These are phyloP conservation scores for Colletotrichum siamense DNA, from an alignment of 2,329 filamentous ascomycete genomes.

Conservation along the genomic window DNA sequence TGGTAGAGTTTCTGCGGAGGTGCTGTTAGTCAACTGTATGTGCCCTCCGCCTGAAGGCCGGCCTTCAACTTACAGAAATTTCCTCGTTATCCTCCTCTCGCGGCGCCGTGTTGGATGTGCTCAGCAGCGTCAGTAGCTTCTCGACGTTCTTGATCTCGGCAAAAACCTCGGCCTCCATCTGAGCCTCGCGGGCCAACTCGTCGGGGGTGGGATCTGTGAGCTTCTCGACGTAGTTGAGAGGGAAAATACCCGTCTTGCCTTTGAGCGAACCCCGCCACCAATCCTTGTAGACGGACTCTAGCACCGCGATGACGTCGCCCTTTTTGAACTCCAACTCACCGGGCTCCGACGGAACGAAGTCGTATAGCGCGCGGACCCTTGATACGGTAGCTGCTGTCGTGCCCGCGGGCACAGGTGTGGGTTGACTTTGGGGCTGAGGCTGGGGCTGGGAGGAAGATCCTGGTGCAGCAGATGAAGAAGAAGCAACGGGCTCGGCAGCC, in stretches of 20 bases:
- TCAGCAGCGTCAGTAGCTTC: conserved; percentile 84
- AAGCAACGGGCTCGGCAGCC: conserved; percentile 41
- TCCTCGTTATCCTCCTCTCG: conserved; percentile 95
- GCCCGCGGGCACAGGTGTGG: conserved; percentile 72
- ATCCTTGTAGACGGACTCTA: conserved; percentile 98
- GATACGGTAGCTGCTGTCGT: conserved; percentile 97
- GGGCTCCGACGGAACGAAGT: conserved; percentile 92
- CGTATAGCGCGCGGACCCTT: conserved; percentile 89
- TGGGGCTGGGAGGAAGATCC: conserved; percentile 32
- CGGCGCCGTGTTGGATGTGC: conserved; percentile 80
- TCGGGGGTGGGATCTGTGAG: conserved; percentile 92
- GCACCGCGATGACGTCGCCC: conserved; percentile 94
- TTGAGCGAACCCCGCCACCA: conserved; percentile 98
- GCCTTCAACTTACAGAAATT: conserved; percentile 71
- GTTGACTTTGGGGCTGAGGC: conserved; percentile 44
- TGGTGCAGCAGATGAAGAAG: conserved; percentile 36
- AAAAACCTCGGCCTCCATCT: conserved; percentile 83
- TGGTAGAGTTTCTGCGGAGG: conserved; percentile 76
- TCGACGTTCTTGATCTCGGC: conserved; percentile 69
- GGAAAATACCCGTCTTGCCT: conserved; percentile 96
- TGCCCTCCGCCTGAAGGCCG: neutral
- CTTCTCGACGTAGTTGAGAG: conserved; percentile 98
- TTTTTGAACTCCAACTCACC: conserved; percentile 96
- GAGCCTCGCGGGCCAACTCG: conserved; percentile 91
- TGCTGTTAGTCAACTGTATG: neutral